These are phyloP conservation scores for Talaromyces sp. DNA, from an alignment of 2,329 filamentous ascomycete genomes.

Conservation along the genomic window DNA sequence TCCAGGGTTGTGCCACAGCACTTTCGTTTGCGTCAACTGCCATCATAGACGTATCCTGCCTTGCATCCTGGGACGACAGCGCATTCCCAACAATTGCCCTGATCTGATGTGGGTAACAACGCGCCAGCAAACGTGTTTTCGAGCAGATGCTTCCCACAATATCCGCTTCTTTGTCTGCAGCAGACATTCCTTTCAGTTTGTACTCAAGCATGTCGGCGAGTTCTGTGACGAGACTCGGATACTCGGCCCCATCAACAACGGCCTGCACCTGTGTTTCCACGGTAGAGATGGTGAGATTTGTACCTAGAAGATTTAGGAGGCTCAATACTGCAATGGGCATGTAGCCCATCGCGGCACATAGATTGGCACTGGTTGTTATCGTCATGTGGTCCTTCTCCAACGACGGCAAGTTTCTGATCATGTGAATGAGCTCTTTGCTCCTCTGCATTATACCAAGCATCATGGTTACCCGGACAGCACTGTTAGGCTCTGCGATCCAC, in stretches of 20 bases:
- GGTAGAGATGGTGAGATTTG: constrained; percentile 2
- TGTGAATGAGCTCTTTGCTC: constrained; percentile 22
- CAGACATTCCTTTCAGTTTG: constrained; percentile 19
- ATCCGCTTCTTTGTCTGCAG: constrained; percentile 21
- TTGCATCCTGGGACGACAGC: constrained; percentile 7
- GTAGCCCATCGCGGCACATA: constrained; percentile 22
- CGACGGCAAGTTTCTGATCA: constrained; percentile 16
- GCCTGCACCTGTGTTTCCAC: constrained; percentile 19
- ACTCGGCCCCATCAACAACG: constrained; percentile 21
- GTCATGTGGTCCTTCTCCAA: constrained; percentile 20
- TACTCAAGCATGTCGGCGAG: constrained; percentile 20
- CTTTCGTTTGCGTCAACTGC: not conserved
- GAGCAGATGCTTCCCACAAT: constrained; percentile 23
- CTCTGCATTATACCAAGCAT: constrained; percentile 22
- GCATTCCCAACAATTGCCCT: constrained; percentile 19
- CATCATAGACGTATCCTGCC: constrained; percentile 6
- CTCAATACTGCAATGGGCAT: constrained; percentile 20
- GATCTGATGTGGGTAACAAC: constrained; percentile 25
- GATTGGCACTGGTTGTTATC: constrained; percentile 19
- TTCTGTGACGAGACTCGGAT: constrained; percentile 20
- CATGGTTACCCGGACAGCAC: constrained; percentile 22
- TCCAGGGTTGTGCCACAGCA: not conserved
- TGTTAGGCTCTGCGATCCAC: constrained; percentile 21
- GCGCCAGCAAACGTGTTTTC: constrained; percentile 24
- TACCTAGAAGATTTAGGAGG: constrained; percentile 19